Evolutionary conservation across 2,329 filamentous ascomycete species (phyloP).

Genomic region (Epichloe gansuensis): DNA sequence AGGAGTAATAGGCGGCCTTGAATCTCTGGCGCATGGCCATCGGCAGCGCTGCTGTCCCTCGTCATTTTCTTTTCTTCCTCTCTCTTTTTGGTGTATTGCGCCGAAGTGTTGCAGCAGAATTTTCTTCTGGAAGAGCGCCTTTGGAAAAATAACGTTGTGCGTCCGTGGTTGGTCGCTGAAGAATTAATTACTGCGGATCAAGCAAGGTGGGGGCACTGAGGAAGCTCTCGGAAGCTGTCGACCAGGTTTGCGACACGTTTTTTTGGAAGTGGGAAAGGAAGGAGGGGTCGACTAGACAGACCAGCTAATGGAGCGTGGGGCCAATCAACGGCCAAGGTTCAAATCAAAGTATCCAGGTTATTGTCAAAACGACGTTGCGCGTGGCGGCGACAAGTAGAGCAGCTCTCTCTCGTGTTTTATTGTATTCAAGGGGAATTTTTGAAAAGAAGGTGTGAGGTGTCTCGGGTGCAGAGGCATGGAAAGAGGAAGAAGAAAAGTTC

Average conservation of each 20-base stretch:
- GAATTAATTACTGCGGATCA: neutral
- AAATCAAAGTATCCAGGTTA: no score
- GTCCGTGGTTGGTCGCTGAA: no score
- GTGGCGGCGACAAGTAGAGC: no score
- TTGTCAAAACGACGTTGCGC: no score
- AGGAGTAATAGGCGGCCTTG: constrained; percentile 60
- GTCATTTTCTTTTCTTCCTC: constrained; percentile 1
- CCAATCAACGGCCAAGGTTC: neutral
- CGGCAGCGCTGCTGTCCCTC: constrained; percentile 12
- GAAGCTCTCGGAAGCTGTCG: neutral
- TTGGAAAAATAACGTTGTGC: no score
- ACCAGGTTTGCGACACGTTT: neutral
- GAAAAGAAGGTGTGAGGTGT: no score
- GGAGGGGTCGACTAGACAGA: neutral
- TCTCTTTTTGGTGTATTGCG: neutral
- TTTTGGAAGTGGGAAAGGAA: neutral
- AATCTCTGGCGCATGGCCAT: constrained; percentile 20
- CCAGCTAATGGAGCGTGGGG: neutral
- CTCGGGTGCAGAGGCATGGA: no score
- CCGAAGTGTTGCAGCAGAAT: no score
- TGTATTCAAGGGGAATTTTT: no score
- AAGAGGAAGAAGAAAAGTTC: no score
- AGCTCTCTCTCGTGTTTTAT: no score
- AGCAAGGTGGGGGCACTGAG: neutral
- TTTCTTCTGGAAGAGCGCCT: no score